Evolutionary conservation across 2,329 filamentous ascomycete species (phyloP).

Genomic region (Anthostomella pinea): DNA sequence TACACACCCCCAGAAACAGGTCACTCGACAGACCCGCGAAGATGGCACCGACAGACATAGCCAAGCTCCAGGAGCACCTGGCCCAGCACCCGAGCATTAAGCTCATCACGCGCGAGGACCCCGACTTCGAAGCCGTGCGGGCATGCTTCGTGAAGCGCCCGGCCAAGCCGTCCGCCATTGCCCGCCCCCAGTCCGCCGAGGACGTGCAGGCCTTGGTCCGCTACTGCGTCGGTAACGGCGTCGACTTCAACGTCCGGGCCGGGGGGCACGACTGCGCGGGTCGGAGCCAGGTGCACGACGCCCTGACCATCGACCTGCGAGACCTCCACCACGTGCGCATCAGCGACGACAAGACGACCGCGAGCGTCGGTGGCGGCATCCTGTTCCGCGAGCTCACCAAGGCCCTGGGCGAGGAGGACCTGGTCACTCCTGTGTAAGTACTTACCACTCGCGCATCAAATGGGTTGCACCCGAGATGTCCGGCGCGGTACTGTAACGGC

Average conservation of each 20-base stretch:
- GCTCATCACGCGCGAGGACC: no score
- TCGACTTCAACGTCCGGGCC: slow-evolving; percentile 28
- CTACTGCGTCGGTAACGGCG: slow-evolving; percentile 15
- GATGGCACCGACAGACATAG: no score
- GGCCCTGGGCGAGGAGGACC: slow-evolving; percentile 26
- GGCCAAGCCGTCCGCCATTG: slow-evolving; percentile 15
- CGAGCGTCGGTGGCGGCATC: slow-evolving; percentile 36
- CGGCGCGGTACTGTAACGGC: neutral
- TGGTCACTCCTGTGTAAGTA: slow-evolving; percentile 29
- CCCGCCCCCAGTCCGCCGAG: slow-evolving; percentile 17
- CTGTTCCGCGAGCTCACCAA: slow-evolving; percentile 27
- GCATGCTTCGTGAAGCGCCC: slow-evolving; percentile 14
- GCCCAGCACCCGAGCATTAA: no score
- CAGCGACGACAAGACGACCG: slow-evolving; percentile 26
- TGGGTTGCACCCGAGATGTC: no score
- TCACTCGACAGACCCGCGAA: no score
- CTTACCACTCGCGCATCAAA: neutral
- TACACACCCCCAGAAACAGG: no score
- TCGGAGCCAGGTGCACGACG: slow-evolving; percentile 28
- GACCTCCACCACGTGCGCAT: slow-evolving; percentile 33
- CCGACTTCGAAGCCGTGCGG: slow-evolving; percentile 16
- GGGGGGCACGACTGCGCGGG: slow-evolving; percentile 37
- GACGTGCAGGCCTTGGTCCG: slow-evolving; percentile 19
- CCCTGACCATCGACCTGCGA: slow-evolving; percentile 37
- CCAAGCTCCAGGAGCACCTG: no score